Evolutionary conservation across 2,329 filamentous ascomycete genomes (phyloP), one percentile per base, ranked within the genome.

Genomic region (Alternaria gaisen): DNA sequence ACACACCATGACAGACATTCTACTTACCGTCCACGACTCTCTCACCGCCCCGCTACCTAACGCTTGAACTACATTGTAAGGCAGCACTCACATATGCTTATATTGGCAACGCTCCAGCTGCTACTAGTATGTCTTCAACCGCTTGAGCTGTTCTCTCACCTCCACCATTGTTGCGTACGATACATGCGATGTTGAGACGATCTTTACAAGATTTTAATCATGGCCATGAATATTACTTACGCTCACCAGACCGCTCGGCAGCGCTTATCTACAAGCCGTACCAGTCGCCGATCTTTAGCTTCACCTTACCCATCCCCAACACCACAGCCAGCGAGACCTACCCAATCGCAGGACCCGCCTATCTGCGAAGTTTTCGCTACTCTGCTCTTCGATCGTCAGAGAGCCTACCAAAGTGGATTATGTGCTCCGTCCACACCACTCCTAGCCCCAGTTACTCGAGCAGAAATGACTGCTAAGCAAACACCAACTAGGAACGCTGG

Each of bases 311-410:
- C 24, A 1, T 20, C 20, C 12, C 1, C 41, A 24, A 41, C 32
- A 11, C 28, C 28, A 30, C 28, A 11, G 28, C 28, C 9, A 36
- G 0, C n/a, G 9, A 32, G 24, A 34, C 1, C 42, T 3, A 5
- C n/a, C n/a, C 14, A 2, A 28, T 54, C 24, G 8, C 54, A 40
- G 22, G 11, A 3, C 5, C 24, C 48, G 3, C 40, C 56, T 14
- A 44, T 12, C 3, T n/a, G 28, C 16, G 42, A 60, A 38, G 41
- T 71, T 3, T 57, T 70, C 9, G 34, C 53, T 32, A 53, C 41
- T 10, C 51, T 64, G 4, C 50, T 67, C 3, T 60, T 61, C 28
- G 16, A 65, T 60, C 63, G 62, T 8, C 52, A 57, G 20, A 7
- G n/a, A 11, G 63, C 53, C 4, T 65, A 65, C 22, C 47, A 38